Evolutionary conservation across 2,329 filamentous ascomycete species (phyloP), one percentile per base, ranked within the genome.

Genomic region (Truncatella angustata): DNA sequence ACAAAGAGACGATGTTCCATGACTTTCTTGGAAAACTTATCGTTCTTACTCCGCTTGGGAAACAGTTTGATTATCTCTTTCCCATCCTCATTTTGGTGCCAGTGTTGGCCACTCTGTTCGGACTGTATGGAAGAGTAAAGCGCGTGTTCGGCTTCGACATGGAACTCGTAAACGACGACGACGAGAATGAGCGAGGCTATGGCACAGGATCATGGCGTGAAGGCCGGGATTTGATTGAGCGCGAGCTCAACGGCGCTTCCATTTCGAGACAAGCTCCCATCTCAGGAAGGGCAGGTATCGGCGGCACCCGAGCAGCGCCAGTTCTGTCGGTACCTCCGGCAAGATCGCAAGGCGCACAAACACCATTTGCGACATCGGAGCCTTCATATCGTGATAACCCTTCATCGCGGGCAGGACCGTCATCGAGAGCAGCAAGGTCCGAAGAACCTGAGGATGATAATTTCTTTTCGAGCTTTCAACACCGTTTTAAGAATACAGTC

Each of bases 131-230:
- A 36, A 87, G 84, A 57, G 81, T 93, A 24, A 89, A 87, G 68
- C 86, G 85, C 23, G 69, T 88, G 50, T 81, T 93, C 18, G 93
- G 94, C 12, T 90, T 95, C 53, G 90, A 87, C 32, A 73, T 76
- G 51, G 83, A 90, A 35, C 74, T 92, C 1, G 84, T 92, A 39
- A 88, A 91, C 32, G 88, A 92, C 11, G 84, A 87, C 11, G 81
- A 84, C 18, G 82, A 82, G 46, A 40, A 44, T n/a, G 75, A 78
- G 5, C 76, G 76, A 3, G 82, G 81, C 3, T 91, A 87, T 57
- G 91, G 91, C 12, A 85, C 86, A 1, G 90, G 90, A 1, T 87
- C 87, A 1, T 97, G 93, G 94, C 84, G 92, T 43, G 94, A 97
- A 72, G 94, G 94, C 3, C 82, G 91, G 47, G 88, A 92, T 46